phyloP scores from a whole-genome alignment of 1,284 basidiomycete species.

The Waitea zeae region DNA sequence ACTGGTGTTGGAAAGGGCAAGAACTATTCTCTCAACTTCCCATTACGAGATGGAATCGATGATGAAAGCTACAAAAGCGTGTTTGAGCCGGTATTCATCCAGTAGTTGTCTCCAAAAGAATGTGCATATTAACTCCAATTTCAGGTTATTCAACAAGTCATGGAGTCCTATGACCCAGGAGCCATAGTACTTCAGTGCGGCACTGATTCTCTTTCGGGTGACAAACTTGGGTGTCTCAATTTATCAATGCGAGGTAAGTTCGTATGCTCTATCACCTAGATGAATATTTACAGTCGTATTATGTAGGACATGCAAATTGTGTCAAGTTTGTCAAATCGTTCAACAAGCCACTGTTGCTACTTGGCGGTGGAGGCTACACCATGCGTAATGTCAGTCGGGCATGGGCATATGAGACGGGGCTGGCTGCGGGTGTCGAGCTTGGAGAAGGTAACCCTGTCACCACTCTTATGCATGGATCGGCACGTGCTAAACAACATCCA shows the following conservation, averaged over 20 bases:
- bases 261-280: background rate
- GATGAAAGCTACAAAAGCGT: constrained; percentile 93
- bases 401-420: constrained; percentile 97
- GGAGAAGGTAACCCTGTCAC: constrained; percentile 39
- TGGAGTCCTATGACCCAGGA: constrained; percentile 91
- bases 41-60: constrained; percentile 87
- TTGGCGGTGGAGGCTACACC: constrained; percentile 97
- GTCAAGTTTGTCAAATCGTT: constrained; percentile 97
- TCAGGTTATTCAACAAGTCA: constrained; percentile 86
- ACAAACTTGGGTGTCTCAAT: constrained; percentile 93
- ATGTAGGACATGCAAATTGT: constrained; percentile 83
- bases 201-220: constrained; percentile 94
- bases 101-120: background rate
- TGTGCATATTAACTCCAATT: constrained; percentile 1
- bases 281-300: background rate
- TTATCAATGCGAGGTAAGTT: constrained; percentile 80
- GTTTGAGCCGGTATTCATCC: constrained; percentile 73
- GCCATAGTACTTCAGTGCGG: constrained; percentile 97
- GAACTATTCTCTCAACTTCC: constrained; percentile 90
- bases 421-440: constrained; percentile 91
- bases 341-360: constrained; percentile 79
- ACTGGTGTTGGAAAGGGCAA: constrained; percentile 88
- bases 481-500: background rate
- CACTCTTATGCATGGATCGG: constrained; percentile 1
- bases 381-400: constrained; percentile 95